Conservation (phyloP, 805 yeast species). For the Jamesozyma jinghongensis region DNA sequence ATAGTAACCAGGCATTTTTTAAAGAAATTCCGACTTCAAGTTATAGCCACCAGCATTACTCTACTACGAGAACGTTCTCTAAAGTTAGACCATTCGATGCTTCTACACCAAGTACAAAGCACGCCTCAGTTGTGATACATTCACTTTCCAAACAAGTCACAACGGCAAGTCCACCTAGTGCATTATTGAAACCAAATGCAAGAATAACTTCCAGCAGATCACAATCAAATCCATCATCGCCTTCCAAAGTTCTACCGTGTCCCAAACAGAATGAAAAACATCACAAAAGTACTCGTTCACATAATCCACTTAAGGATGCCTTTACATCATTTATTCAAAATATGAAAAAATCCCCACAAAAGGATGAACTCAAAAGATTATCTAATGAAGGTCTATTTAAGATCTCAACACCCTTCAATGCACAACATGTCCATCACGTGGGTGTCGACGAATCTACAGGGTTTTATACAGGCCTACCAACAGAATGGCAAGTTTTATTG, state of each 20-base stretch:
- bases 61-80: too few species aligned
- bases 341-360: slow-evolving; percentile 20
- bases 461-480: slow-evolving; percentile 81
- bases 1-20: too few species aligned
- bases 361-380: slow-evolving; percentile 14
- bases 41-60: too few species aligned
- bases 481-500: slow-evolving; percentile 77
- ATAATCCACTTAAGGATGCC: slow-evolving; percentile 44
- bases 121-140: background rate
- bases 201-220: background rate
- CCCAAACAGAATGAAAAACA: background rate
- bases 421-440: slow-evolving; percentile 83
- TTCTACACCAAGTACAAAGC: background rate
- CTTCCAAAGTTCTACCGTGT: background rate
- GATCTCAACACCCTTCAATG: slow-evolving; percentile 83
- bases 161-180: background rate
- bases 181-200: slow-evolving; percentile 2
- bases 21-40: too few species aligned
- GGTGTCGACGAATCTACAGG: slow-evolving; percentile 77
- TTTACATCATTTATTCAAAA: slow-evolving; percentile 38
- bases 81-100: background rate
- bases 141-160: background rate
- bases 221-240: background rate
- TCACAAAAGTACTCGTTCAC: slow-evolving; percentile 17
- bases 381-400: slow-evolving; percentile 29